Conservation (phyloP, 2,329 filamentous ascomycete genomes). For the Graphilbum ipis-grandicollis region DNA sequence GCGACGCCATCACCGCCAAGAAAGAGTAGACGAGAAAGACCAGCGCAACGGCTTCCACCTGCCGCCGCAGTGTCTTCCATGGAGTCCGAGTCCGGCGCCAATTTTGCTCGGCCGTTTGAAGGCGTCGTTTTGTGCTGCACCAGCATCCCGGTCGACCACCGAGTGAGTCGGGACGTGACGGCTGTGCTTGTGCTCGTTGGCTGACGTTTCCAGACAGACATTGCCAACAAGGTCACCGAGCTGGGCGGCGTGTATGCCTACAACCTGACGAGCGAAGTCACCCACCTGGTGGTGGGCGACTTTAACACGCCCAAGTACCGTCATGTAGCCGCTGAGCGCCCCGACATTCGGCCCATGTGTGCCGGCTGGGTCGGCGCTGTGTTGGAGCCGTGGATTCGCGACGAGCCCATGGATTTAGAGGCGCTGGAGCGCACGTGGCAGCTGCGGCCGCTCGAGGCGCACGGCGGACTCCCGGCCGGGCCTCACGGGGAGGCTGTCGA, state of each 20-base stretch:
- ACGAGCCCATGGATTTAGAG: constrained; percentile 55
- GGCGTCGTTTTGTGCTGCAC: constrained; percentile 78
- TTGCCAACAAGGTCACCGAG: constrained; percentile 49
- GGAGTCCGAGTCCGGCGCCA: constrained; percentile 10
- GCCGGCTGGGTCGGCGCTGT: constrained; percentile 76
- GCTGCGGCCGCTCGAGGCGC: constrained; percentile 43
- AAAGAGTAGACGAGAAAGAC: too few relatives aligned
- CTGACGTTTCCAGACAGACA: constrained; percentile 14
- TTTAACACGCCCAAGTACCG: constrained; percentile 86
- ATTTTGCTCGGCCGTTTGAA: constrained; percentile 45
- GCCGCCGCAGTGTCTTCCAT: constrained; percentile 4
- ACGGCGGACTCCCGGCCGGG: constrained; percentile 22
- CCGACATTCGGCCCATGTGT: constrained; percentile 69
- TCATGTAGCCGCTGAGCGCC: constrained; percentile 79
- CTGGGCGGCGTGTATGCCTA: constrained; percentile 80
- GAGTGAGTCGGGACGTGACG: constrained; percentile 33
- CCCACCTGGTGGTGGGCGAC: constrained; percentile 81
- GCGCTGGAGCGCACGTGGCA: constrained; percentile 50
- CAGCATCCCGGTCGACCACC: constrained; percentile 60
- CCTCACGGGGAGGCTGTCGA: constrained; percentile 12
- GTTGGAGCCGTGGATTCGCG: constrained; percentile 62
- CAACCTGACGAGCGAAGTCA: constrained; percentile 90
- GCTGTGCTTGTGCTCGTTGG: not conserved
- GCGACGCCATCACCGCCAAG: too few relatives aligned
- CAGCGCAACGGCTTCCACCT: not conserved